phyloP scores from a whole-genome alignment of 2,329 filamentous ascomycete genomes.

The Scedosporium apiospermum region DNA sequence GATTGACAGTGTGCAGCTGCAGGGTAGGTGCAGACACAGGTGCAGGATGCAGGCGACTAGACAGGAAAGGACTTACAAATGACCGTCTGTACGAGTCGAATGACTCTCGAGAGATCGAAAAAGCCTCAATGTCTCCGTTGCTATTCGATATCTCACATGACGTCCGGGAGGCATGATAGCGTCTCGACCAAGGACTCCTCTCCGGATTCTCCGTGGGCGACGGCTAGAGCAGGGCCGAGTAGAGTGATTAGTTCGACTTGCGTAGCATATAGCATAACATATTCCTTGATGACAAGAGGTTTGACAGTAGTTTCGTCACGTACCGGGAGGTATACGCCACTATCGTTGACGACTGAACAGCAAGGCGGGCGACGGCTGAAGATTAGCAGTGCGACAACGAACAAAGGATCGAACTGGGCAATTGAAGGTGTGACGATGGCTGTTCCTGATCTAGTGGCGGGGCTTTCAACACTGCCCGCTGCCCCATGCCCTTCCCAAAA shows the following conservation, averaged over 20 bases:
- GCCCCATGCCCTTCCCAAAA: background rate
- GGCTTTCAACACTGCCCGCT: background rate
- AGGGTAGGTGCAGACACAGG: too few relatives aligned
- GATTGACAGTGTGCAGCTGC: background rate
- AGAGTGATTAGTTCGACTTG: background rate
- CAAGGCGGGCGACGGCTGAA: background rate
- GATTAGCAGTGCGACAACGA: background rate
- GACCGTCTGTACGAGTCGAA: conserved; percentile 95
- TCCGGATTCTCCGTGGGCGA: conserved; percentile 82
- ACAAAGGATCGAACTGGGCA: background rate
- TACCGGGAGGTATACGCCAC: conserved; percentile 89
- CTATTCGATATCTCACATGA: conserved; percentile 51
- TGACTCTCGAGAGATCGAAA: conserved; percentile 90
- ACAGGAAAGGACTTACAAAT: conserved; percentile 57
- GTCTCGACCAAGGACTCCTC: conserved; percentile 43
- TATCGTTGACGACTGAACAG: conserved; percentile 79
- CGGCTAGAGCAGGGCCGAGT: conserved; percentile 40
- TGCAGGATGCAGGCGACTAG: background rate
- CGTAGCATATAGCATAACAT: background rate
- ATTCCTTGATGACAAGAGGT: background rate
- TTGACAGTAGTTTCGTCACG: conserved; percentile 17
- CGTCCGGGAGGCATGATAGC: conserved; percentile 39
- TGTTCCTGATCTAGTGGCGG: background rate
- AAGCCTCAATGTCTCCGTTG: conserved; percentile 78
- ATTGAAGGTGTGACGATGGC: background rate